Evolutionary conservation across 2,329 filamentous ascomycete genomes (phyloP), one percentile per base, ranked within the genome.

Genomic region (Aspergillus flavus): DNA sequence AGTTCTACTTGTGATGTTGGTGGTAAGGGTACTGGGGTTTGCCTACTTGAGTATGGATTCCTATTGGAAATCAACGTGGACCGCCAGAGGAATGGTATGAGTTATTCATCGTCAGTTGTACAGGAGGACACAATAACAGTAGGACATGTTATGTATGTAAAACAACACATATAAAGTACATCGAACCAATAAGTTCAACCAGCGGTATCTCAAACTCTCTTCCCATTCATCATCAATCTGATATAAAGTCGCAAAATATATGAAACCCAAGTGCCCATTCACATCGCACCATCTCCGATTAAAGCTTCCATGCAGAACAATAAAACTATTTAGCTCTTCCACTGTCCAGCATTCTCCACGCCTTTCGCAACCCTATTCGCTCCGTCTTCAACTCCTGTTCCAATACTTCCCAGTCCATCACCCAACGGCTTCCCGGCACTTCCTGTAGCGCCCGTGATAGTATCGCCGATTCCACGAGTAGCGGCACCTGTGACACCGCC

Each of bases 301-400:
- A 3, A 30, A 50, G 0, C 16, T 10, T 0, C 16, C 16, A 4
- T 3, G 9, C 23, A 14, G 45, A 26, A 10, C 14, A 30, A 0
- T 19, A 2, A 45, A 16, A 23, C 26, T 9, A 19, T 45, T 63
- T 56, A 72, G 45, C 45, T 48, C 53, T 64, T 73, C 85, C 85
- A 87, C 71, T 87, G 75, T 3, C 86, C 86, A 12, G 86, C 86
- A 69, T 87, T 78, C 75, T 88, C 85, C 7, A 85, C 82, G 0
- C 86, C 85, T 75, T 84, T 81, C 16, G 83, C 82, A 2, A 87
- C 79, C 54, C 75, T 77, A 50, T 79, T 77, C 43, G 81, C 74
- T 1, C 84, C 87, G 52, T 80, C 78, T 76, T 87, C 80, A 2
- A 89, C 67, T 0, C 86, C 86, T 1, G 80, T 82, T 6, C 85